Evolutionary conservation across 345 rosid species (phyloP), one percentile per base, ranked within the genome.

Genomic region (Salix arbutifolia): DNA sequence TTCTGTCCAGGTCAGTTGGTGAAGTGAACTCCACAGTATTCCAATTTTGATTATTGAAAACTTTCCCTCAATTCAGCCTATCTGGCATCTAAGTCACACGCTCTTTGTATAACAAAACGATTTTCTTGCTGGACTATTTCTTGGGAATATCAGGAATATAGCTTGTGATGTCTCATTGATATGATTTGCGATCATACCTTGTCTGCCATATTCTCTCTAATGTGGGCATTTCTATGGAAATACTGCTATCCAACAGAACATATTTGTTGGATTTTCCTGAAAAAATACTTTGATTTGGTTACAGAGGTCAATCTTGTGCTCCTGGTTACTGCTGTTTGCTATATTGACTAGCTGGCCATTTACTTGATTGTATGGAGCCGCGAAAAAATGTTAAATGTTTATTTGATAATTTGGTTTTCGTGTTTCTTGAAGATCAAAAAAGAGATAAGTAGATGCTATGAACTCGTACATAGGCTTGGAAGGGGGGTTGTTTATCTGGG

Each of bases 401-500:
- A 30, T 72, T 81, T 73, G 21, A 62, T 74, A 62, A 73, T 74
- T 77, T 73, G 18, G 60, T 38, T 73, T 79, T 74, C 33, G 74
- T 78, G 70, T 79, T 74, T 33, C 35, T 33, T 80, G 74, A 86
- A 94, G 98, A 92, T 94, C 75, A 91, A 87, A 84, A 91, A 88
- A 81, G 98, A 92, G 86, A 88, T 92, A 42, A 85, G 79, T 52
- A 77, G 70, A 46, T 94, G 98, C 84, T 94, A 91, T 64, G 87
- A 89, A 53, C 93, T 95, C 75, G 79, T 90, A 83, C 86, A 74
- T 58, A 86, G 89, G 75, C 89, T 92, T 12, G 97, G 99, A 69
- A 88, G 94, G 79, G 99, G 99, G 70, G 90, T 89, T 69, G 78
- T 91, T 62, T 95, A 95, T 82, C 82, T 95, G 82, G 97, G 99